These are phyloP conservation scores for Pistacia atlantica DNA, from an alignment of 345 rosid species.

Conservation along the genomic window DNA sequence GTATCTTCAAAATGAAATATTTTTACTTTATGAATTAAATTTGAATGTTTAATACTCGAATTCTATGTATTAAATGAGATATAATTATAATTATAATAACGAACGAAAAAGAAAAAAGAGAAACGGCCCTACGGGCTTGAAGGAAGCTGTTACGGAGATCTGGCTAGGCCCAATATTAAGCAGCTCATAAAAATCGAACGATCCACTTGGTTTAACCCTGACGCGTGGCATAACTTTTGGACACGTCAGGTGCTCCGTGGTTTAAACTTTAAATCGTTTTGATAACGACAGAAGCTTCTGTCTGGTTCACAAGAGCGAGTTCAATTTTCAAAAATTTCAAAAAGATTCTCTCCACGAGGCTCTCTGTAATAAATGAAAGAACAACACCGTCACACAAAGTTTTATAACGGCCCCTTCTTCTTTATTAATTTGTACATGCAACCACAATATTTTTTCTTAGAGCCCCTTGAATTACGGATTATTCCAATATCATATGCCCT, in stretches of 20 bases:
- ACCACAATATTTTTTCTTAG: neutral
- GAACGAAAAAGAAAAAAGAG: too few relatives aligned
- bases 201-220: neutral
- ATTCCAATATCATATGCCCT: neutral
- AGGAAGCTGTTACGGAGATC: too few relatives aligned
- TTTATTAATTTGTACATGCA: neutral
- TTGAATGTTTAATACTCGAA: too few relatives aligned
- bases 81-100: too few relatives aligned
- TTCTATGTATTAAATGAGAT: too few relatives aligned
- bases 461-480: neutral
- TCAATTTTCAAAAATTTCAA: conserved; percentile 20
- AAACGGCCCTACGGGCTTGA: too few relatives aligned
- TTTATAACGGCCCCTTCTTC: neutral
- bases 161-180: neutral
- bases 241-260: neutral
- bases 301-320: neutral
- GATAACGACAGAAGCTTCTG: neutral
- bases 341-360: conserved; percentile 32
- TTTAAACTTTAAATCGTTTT: neutral
- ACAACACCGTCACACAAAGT: neutral
- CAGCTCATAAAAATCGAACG: neutral
- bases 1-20: too few relatives aligned
- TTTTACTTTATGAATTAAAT: too few relatives aligned
- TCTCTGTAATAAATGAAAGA: conserved; percentile 4
- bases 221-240: neutral